Evolutionary conservation across 2,329 filamentous ascomycete species (phyloP).

Genomic region (Phialocephala sp.): DNA sequence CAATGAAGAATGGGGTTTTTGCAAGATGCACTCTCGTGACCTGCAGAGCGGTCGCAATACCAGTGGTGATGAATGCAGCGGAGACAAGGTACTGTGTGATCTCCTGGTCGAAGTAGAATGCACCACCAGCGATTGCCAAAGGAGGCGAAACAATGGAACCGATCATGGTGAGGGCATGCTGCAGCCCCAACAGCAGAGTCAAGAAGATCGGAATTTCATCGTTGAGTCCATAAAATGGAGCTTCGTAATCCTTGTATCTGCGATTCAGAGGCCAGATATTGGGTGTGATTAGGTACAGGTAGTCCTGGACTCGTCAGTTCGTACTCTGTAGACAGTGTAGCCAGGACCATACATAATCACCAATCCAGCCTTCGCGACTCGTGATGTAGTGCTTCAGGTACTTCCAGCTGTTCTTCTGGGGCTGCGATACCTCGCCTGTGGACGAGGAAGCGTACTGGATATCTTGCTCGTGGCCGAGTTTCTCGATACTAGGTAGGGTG

Average conservation of each 20-base stretch:
- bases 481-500: slow-evolving; percentile 28
- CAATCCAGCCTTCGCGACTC: slow-evolving; percentile 47
- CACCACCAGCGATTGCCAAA: slow-evolving; percentile 63
- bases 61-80: slow-evolving; percentile 70
- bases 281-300: slow-evolving; percentile 47
- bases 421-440: slow-evolving; percentile 14
- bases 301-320: slow-evolving; percentile 40
- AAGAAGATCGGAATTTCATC: slow-evolving; percentile 72
- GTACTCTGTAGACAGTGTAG: neutral
- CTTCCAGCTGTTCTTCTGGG: slow-evolving; percentile 20
- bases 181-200: slow-evolving; percentile 69
- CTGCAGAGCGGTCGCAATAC: slow-evolving; percentile 68
- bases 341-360: slow-evolving; percentile 44
- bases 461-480: slow-evolving; percentile 29
- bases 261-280: slow-evolving; percentile 67
- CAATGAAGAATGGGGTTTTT: slow-evolving; percentile 65
- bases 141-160: slow-evolving; percentile 63
- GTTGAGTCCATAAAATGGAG: slow-evolving; percentile 73
- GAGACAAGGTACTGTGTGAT: slow-evolving; percentile 70
- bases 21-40: slow-evolving; percentile 70
- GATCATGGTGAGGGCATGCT: slow-evolving; percentile 72
- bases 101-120: slow-evolving; percentile 61
- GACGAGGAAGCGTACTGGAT: slow-evolving; percentile 29
- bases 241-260: slow-evolving; percentile 51
- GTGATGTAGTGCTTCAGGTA: slow-evolving; percentile 45